phyloP scores from a whole-genome alignment of 2,329 filamentous ascomycete genomes.

The Dryadomyces quercivorus region DNA sequence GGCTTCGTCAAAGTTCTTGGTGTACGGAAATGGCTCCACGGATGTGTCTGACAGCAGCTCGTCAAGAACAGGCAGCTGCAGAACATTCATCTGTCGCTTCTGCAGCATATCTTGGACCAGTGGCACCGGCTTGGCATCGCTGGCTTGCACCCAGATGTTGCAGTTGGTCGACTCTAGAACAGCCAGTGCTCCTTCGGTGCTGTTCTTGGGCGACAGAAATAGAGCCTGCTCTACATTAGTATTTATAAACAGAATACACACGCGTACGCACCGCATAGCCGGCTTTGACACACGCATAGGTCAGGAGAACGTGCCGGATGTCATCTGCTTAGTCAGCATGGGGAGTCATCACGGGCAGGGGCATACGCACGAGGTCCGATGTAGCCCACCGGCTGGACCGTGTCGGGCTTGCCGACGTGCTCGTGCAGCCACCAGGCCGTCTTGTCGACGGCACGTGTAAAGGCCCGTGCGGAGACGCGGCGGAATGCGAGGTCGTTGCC shows the following conservation, averaged over 20 bases:
- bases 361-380: constrained; percentile 1
- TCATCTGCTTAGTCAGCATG: background rate
- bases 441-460: background rate
- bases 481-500: background rate
- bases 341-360: background rate
- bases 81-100: background rate
- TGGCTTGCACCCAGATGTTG: background rate
- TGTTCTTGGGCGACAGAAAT: constrained; percentile 2
- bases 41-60: background rate
- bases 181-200: background rate
- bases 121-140: background rate
- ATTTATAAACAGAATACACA: no score
- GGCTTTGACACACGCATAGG: constrained; percentile 2
- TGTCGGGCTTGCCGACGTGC: background rate
- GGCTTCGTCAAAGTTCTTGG: constrained; percentile 24
- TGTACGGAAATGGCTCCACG: background rate
- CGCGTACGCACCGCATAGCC: background rate
- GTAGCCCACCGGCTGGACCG: background rate
- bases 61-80: background rate
- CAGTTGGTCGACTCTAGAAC: constrained; percentile 1
- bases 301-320: constrained; percentile 1
- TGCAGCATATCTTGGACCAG: background rate
- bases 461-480: background rate
- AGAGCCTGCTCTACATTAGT: no score
- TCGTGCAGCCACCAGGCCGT: constrained; percentile 1